Conservation (phyloP, 768 basidiomycete genomes). For the Tephrocybe sp. region DNA sequence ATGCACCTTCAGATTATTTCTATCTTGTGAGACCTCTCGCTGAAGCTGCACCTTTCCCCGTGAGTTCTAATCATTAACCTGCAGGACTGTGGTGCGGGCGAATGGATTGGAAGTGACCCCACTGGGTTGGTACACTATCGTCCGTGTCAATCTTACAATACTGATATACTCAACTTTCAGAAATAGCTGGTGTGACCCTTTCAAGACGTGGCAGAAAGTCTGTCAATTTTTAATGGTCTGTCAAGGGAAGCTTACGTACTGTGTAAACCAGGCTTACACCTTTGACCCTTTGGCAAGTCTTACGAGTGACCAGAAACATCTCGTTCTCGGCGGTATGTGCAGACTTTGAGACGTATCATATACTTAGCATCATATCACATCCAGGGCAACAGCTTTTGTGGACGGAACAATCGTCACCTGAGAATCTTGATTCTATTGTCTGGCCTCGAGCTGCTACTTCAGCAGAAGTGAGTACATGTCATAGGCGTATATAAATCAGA, state of each 20-base stretch:
- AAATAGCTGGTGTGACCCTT: slow-evolving; percentile 75
- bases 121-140: slow-evolving; percentile 31
- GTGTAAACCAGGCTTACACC: slow-evolving; percentile 48
- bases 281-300: slow-evolving; percentile 72
- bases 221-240: background rate
- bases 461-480: slow-evolving; percentile 47
- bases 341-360: background rate
- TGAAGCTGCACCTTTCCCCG: background rate
- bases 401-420: slow-evolving; percentile 72
- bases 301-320: slow-evolving; percentile 40
- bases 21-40: slow-evolving; percentile 58
- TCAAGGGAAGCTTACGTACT: background rate
- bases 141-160: background rate
- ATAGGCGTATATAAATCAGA: background rate
- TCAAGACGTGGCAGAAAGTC: slow-evolving; percentile 77
- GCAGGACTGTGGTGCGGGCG: slow-evolving; percentile 71
- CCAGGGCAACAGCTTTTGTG: slow-evolving; percentile 67
- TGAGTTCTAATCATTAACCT: background rate
- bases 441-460: slow-evolving; percentile 76
- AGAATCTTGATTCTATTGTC: slow-evolving; percentile 64
- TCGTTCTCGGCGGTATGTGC: slow-evolving; percentile 69
- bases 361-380: background rate
- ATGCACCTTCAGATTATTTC: slow-evolving; percentile 76
- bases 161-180: slow-evolving; percentile 22
- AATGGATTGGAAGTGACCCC: slow-evolving; percentile 58